These are phyloP conservation scores for Orychophragmus violaceus DNA, from an alignment of 345 rosid genomes.

Conservation along the genomic window DNA sequence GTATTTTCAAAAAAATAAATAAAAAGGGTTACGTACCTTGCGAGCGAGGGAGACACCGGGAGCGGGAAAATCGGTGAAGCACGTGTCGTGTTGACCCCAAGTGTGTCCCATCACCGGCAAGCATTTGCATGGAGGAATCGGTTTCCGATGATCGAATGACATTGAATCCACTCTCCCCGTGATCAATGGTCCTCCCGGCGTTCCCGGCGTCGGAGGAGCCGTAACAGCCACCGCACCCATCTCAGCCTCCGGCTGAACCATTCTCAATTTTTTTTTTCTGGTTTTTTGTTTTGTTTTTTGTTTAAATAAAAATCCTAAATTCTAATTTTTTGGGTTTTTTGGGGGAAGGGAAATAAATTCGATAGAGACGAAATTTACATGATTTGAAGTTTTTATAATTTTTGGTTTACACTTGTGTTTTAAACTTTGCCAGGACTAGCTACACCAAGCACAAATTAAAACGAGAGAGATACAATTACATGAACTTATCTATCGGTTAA, in stretches of 20 bases:
- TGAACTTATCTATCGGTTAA: constrained; percentile 1
- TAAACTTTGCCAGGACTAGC: constrained; percentile 44
- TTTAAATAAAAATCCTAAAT: neutral
- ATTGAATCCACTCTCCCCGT: constrained; percentile 75
- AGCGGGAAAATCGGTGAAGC: constrained; percentile 71
- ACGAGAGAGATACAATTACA: neutral
- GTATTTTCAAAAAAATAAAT: neutral
- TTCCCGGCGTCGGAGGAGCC: constrained; percentile 70
- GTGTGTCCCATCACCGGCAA: constrained; percentile 68
- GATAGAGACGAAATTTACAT: constrained; percentile 42
- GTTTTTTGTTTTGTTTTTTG: neutral
- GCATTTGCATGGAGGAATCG: constrained; percentile 83
- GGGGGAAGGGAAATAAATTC: neutral
- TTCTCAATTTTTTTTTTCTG: neutral
- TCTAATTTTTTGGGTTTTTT: constrained; percentile 22
- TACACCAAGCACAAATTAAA: constrained; percentile 15
- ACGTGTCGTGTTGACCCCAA: constrained; percentile 61
- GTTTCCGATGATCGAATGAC: constrained; percentile 85
- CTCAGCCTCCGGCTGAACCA: constrained; percentile 23
- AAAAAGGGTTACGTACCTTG: constrained; percentile 39
- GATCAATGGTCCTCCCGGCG: constrained; percentile 89
- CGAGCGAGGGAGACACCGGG: constrained; percentile 82
- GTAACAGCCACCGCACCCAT: constrained; percentile 35
- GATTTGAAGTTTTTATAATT: constrained; percentile 52
- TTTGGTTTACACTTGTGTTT: constrained; percentile 37